Evolutionary conservation across 2,329 filamentous ascomycete genomes (phyloP).

Genomic region (Pezicula radicicola): DNA sequence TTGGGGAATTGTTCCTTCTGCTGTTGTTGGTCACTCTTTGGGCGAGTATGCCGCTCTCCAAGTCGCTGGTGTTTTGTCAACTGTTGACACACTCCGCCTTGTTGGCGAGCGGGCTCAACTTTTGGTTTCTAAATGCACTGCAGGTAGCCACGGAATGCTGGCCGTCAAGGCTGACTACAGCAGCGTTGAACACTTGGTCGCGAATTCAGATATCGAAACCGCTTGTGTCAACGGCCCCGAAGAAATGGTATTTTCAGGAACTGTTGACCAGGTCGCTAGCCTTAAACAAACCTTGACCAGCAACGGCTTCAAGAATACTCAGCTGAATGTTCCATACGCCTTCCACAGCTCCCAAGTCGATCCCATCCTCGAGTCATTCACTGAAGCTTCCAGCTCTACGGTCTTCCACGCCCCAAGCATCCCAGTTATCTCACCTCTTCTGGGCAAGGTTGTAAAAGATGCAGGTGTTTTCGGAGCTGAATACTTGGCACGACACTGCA

Average conservation of each 20-base stretch:
- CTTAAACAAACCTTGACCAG: conserved; percentile 44
- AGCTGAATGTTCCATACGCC: conserved; percentile 61
- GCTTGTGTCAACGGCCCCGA: conserved; percentile 75
- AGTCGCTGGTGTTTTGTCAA: conserved; percentile 67
- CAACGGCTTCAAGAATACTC: conserved; percentile 55
- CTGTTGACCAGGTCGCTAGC: conserved; percentile 50
- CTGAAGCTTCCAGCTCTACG: conserved; percentile 46
- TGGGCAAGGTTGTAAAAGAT: conserved; percentile 56
- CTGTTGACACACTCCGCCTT: conserved; percentile 68
- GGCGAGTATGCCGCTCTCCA: conserved; percentile 74
- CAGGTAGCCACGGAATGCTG: conserved; percentile 60
- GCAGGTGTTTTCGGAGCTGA: conserved; percentile 52
- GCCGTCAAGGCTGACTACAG: conserved; percentile 40
- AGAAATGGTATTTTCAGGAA: conserved; percentile 67
- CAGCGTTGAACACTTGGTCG: conserved; percentile 5
- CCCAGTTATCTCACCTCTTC: conserved; percentile 65
- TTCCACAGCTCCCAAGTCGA: conserved; percentile 66
- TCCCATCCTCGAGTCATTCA: conserved; percentile 57
- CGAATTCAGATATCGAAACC: conserved; percentile 21
- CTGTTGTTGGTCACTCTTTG: conserved; percentile 60
- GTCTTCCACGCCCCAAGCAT: conserved; percentile 53
- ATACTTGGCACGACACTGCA: conserved; percentile 64
- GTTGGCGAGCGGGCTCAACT: conserved; percentile 61
- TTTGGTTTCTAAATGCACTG: conserved; percentile 1
- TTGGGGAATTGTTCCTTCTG: conserved; percentile 52